A percentile compares a stretch with the other conserved stretches of the same genome.
Evolutionary conservation across 345 rosid genomes (phyloP).

Genomic region (Arabidopsis suecica): DNA sequence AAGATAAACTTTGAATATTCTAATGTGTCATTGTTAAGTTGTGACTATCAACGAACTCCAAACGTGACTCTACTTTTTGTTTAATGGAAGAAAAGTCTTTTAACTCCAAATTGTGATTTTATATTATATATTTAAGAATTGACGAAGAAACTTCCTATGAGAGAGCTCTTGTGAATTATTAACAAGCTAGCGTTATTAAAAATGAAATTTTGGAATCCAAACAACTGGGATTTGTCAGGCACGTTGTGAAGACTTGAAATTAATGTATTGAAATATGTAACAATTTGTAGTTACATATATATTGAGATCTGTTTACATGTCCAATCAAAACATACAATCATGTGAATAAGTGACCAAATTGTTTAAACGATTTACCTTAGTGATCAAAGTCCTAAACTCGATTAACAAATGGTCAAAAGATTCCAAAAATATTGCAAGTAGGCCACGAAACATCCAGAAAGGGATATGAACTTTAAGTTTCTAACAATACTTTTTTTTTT

Average conservation of each 20-base stretch:
- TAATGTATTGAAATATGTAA: not conserved
- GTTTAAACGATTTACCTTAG: not conserved
- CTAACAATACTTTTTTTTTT: not conserved
- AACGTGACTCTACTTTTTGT: slow-evolving; percentile 8
- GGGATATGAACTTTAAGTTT: not conserved
- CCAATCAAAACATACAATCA: not conserved
- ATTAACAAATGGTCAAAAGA: not conserved
- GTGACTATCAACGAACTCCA: slow-evolving; percentile 16
- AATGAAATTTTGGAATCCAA: not conserved
- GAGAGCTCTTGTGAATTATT: slow-evolving; percentile 3
- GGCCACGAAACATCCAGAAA: not conserved
- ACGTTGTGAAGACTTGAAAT: not conserved
- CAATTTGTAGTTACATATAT: not conserved
- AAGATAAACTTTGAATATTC: not conserved
- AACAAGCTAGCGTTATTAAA: not conserved
- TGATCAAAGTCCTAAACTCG: not conserved
- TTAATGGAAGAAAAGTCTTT: slow-evolving; percentile 3
- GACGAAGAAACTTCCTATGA: not conserved
- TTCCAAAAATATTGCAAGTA: not conserved
- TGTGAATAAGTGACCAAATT: not conserved
- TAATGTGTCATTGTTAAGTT: slow-evolving; percentile 10
- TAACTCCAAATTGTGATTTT: slow-evolving; percentile 10
- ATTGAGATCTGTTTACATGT: not conserved
- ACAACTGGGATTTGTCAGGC: not conserved
- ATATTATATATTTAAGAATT: not conserved